Conservation (phyloP, 2,329 filamentous ascomycete genomes). For the Penicillium griseofulvum region DNA sequence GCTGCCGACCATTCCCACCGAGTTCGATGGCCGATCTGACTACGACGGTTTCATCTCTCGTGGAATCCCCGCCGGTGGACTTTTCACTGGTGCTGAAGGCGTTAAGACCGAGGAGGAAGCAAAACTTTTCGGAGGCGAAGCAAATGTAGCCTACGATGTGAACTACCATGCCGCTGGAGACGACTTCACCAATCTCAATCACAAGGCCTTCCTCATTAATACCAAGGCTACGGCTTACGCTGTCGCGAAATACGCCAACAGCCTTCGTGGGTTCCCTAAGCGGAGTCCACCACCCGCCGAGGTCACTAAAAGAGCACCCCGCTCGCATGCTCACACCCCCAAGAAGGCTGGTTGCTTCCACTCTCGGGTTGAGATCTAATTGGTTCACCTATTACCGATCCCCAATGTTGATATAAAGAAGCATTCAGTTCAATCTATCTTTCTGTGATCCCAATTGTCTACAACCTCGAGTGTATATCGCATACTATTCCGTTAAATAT, state of each 20-base stretch:
- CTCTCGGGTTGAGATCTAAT: slow-evolving; percentile 15
- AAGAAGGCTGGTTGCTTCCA: slow-evolving; percentile 25
- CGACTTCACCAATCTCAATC: slow-evolving; percentile 54
- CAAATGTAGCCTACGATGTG: slow-evolving; percentile 55
- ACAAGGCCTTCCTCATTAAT: slow-evolving; percentile 28
- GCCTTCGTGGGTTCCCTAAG: slow-evolving; percentile 21
- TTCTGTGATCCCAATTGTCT: background rate
- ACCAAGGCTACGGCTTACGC: slow-evolving; percentile 27
- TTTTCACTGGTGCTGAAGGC: slow-evolving; percentile 75
- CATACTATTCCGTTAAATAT: background rate
- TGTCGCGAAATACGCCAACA: slow-evolving; percentile 29
- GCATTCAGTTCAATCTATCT: background rate
- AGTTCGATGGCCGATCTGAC: slow-evolving; percentile 76
- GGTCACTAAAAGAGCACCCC: slow-evolving; percentile 2
- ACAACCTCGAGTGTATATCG: background rate
- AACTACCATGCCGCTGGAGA: slow-evolving; percentile 59
- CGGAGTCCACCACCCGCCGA: slow-evolving; percentile 3
- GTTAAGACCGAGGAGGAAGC: slow-evolving; percentile 69
- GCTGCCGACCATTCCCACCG: slow-evolving; percentile 66
- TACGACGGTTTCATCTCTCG: slow-evolving; percentile 73
- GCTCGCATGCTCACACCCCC: slow-evolving; percentile 15
- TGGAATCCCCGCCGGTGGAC: slow-evolving; percentile 71
- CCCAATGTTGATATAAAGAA: background rate
- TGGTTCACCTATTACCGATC: background rate
- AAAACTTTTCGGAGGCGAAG: slow-evolving; percentile 67